Base-by-base conservation (phyloP, 2,329 filamentous ascomycete genomes). In the Zymoseptoria pseudotritici region DNA sequence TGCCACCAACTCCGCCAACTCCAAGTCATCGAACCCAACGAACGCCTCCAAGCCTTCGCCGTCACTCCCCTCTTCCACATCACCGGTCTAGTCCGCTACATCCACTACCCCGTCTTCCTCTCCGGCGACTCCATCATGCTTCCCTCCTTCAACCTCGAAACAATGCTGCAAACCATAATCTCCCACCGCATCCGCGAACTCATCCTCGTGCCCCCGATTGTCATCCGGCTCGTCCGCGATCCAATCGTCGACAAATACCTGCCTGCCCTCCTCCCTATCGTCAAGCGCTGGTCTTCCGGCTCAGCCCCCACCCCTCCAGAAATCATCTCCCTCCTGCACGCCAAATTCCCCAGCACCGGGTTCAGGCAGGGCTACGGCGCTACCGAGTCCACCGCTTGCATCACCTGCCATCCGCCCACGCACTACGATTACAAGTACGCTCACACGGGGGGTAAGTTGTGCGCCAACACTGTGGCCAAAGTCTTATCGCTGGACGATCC, bases 281-380 rank as follows among this genome's bases (percentile, higher is more conserved):
- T 87, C 1, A 77, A 76, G 36, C 77, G 82, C 0, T 84, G 86
- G 70, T 81, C 79, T 0, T 84, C 80, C 1, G 85, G 85, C 5
- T 84, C 84, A 0, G 85, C 85, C 0, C 85, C 85, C 0, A 73
- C 83, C 2, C 76, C 77, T 0, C 75, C 76, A 1, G 81, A 87
- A 66, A 81, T 88, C 57, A 77, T 87, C 20, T 75, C 80, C 19
- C 75, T 79, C 46, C 73, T 87, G 8, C 72, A 82, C 52, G 72
- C 76, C 54, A 79, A 77, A 54, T 87, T 86, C 64, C 85, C 84
- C 0, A 70, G 77, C 0, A 84, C 81, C 0, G 83, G 83, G 0
- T 85, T 87, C 71, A 84, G 84, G 65, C 85, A 87, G 67, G 84
- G 83, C 1, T 88, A 87, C 65, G 86, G 86, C n/a, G 87, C 88